Evolutionary conservation across 2,329 filamentous ascomycete species (phyloP).

Genomic region (Didymella sp.): DNA sequence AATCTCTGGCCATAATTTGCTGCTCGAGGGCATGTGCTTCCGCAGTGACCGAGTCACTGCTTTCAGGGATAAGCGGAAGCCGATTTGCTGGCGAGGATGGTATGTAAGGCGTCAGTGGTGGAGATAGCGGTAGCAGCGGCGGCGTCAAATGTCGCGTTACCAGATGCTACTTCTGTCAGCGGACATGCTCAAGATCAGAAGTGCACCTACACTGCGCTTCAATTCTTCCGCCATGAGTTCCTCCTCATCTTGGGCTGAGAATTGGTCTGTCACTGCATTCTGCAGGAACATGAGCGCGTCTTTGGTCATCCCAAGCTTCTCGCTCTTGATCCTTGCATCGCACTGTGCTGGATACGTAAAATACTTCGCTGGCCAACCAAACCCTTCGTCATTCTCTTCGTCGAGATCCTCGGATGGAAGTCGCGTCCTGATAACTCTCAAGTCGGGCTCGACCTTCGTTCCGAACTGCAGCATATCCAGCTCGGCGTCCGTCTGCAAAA

Average conservation of each 20-base stretch:
- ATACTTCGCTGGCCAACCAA: constrained; percentile 52
- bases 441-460: constrained; percentile 30
- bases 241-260: constrained; percentile 30
- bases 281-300: constrained; percentile 49
- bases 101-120: constrained; percentile 48
- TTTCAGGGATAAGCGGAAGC: constrained; percentile 49
- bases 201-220: constrained; percentile 33
- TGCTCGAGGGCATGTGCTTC: constrained; percentile 46
- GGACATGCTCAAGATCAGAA: background rate
- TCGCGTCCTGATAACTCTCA: constrained; percentile 41
- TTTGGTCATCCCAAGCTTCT: constrained; percentile 50
- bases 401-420: constrained; percentile 42
- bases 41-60: constrained; percentile 42
- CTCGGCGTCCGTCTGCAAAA: constrained; percentile 56
- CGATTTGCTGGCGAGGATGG: constrained; percentile 50
- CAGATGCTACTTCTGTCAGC: constrained; percentile 1
- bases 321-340: constrained; percentile 33
- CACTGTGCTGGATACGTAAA: constrained; percentile 36
- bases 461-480: constrained; percentile 54
- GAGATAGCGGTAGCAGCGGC: constrained; percentile 56
- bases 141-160: constrained; percentile 49
- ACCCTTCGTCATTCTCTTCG: constrained; percentile 53
- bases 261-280: constrained; percentile 37
- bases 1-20: constrained; percentile 43
- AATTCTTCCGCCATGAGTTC: constrained; percentile 24